Evolutionary conservation across 371 early-diverging fungal species (phyloP).

Genomic region (Cladochytrium tenue): DNA sequence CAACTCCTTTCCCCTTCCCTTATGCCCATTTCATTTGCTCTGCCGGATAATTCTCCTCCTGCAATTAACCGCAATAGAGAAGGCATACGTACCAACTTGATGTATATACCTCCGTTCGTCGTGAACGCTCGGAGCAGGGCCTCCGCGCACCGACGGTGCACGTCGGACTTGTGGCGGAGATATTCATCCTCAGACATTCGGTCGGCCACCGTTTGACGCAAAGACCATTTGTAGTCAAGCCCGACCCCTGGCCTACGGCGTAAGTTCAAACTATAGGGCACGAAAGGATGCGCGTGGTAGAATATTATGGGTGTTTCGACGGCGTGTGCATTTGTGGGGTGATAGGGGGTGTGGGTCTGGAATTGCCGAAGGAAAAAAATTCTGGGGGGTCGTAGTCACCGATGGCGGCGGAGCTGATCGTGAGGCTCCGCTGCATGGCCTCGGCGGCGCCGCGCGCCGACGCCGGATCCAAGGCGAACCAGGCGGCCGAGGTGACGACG

Average conservation of each 20-base stretch:
- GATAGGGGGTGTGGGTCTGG: not conserved
- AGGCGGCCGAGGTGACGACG: not conserved
- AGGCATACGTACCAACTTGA: slow-evolving; percentile 70
- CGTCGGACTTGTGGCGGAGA: not conserved
- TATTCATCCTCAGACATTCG: slow-evolving; percentile 8
- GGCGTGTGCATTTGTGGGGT: too few relatives aligned
- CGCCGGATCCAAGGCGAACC: not conserved
- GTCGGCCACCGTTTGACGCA: too few relatives aligned
- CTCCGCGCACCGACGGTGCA: slow-evolving; percentile 52
- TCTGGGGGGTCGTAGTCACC: not conserved
- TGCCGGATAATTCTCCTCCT: too few relatives aligned
- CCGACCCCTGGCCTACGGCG: slow-evolving; percentile 46
- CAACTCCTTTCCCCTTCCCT: too few relatives aligned
- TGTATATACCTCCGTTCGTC: slow-evolving; percentile 81
- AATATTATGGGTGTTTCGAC: too few relatives aligned
- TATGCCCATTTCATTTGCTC: too few relatives aligned
- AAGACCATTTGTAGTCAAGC: slow-evolving; percentile 63
- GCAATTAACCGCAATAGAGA: too few relatives aligned
- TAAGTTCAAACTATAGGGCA: too few relatives aligned
- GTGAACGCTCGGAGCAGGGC: slow-evolving; percentile 55
- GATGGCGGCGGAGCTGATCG: not conserved
- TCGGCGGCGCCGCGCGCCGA: not conserved
- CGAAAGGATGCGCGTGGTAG: too few relatives aligned
- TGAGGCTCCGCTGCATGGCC: not conserved
- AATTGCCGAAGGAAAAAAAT: not conserved